phyloP scores from a whole-genome alignment of 2,329 filamentous ascomycete genomes.

The Botrytis cinerea region DNA sequence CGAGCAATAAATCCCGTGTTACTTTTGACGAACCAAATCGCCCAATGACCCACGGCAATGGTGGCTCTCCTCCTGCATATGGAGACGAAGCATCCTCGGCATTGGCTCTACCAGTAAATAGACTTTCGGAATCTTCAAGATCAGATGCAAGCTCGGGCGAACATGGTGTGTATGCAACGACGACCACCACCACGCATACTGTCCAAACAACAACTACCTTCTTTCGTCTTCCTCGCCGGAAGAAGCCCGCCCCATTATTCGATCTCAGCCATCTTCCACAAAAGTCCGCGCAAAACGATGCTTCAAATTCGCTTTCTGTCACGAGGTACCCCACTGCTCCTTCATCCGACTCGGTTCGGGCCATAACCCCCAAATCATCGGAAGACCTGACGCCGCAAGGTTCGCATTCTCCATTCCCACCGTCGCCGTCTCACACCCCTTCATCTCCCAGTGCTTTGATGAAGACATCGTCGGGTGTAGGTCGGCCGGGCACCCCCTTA shows the following conservation, averaged over 20 bases:
- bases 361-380: slow-evolving; percentile 43
- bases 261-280: slow-evolving; percentile 87
- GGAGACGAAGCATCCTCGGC: slow-evolving; percentile 62
- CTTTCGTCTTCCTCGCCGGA: slow-evolving; percentile 78
- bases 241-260: slow-evolving; percentile 75
- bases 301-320: slow-evolving; percentile 43
- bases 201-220: slow-evolving; percentile 68
- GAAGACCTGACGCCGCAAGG: slow-evolving; percentile 33
- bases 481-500: slow-evolving; percentile 48
- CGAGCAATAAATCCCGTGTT: slow-evolving; percentile 48
- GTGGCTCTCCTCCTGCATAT: slow-evolving; percentile 56
- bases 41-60: slow-evolving; percentile 45
- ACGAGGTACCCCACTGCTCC: slow-evolving; percentile 48
- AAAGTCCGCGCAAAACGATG: slow-evolving; percentile 54
- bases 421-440: slow-evolving; percentile 32
- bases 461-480: slow-evolving; percentile 37
- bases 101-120: slow-evolving; percentile 62
- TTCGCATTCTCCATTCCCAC: slow-evolving; percentile 37
- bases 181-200: slow-evolving; percentile 63
- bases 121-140: slow-evolving; percentile 82
- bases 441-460: slow-evolving; percentile 30
- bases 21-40: slow-evolving; percentile 63
- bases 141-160: slow-evolving; percentile 83
- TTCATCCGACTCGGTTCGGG: slow-evolving; percentile 44
- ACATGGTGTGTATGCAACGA: slow-evolving; percentile 58